Base-by-base conservation (phyloP, 768 basidiomycete species). In the Trametes gibbosa region DNA sequence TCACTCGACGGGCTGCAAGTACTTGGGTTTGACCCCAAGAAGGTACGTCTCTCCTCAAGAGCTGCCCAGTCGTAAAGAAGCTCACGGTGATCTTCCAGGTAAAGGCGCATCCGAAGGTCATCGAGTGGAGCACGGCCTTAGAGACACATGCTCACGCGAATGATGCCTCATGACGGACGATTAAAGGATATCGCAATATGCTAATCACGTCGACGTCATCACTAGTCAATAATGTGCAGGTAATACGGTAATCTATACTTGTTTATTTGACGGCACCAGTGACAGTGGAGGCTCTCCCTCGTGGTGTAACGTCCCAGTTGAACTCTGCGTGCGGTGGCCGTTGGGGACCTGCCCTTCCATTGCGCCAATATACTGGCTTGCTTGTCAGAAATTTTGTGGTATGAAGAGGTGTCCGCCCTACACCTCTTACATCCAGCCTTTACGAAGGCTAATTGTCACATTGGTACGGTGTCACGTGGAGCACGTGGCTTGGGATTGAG, bases 1-100 rank as follows among this genome's bases (percentile, higher is more conserved):
- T 76, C 79, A 0, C 68, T 84, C 59, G 80, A 82, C 0, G 81
- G 83, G 5, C 69, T 84, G 48, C 82, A 84, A 58, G 80, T 84
- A 6, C 63, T 84, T 21, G 70, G 78, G 8, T 84, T 84, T 62
- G 79, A 82, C 58, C 74, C 78, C 0, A 79, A 74, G 66, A 83
- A 81, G 73, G 82, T 81, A 48, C 19, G 58, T 34, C 3, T 25
- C 47, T 23, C 24, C 23, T 8, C 29, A 16, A 10, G 16, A 19
- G 23, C 12, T n/a, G n/a, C 7, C n/a, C n/a, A n/a, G n/a, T 54
- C 2, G 24, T 5, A 5, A 7, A 4, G 29, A 32, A 10, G 4
- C 10, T 32, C 29, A 3, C 43, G 12, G 25, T 6, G 17, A 13
- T 56, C 21, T 17, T 5, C 37, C 25, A 79, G 77, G 78, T 79